phyloP scores from a whole-genome alignment of 2,329 filamentous ascomycete genomes.

The Colletotrichum lindemuthianum region DNA sequence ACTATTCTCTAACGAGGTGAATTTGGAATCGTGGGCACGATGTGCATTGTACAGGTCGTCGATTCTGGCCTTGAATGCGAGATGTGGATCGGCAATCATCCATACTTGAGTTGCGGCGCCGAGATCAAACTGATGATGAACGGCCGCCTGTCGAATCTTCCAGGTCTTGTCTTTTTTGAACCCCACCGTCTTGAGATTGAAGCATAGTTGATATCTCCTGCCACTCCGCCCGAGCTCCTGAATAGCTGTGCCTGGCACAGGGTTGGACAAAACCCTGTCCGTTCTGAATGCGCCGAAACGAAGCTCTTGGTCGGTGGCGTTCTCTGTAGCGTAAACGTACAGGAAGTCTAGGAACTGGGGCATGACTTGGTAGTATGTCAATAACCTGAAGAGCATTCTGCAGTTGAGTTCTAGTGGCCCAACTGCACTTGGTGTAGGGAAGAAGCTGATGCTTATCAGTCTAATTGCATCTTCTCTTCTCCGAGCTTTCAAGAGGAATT shows the following conservation, averaged over 20 bases:
- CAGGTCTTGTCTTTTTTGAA: constrained; percentile 39
- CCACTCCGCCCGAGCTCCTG: constrained; percentile 45
- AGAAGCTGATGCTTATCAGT: neutral
- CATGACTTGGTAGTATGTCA: constrained; percentile 51
- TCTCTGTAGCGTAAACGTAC: constrained; percentile 45
- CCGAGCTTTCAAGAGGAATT: too few species aligned
- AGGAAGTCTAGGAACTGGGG: constrained; percentile 51
- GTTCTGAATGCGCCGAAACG: constrained; percentile 50
- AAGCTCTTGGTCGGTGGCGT: constrained; percentile 43
- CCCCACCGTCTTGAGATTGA: constrained; percentile 45
- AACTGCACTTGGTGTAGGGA: neutral
- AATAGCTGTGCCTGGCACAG: constrained; percentile 31
- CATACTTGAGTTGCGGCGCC: constrained; percentile 48
- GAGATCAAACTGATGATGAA: constrained; percentile 54
- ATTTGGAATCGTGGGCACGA: constrained; percentile 42
- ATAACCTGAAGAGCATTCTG: constrained; percentile 36
- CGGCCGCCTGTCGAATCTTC: constrained; percentile 49
- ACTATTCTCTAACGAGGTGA: constrained; percentile 41
- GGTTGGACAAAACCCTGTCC: constrained; percentile 40
- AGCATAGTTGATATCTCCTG: constrained; percentile 48
- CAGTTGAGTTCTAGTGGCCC: neutral
- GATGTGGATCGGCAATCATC: constrained; percentile 51
- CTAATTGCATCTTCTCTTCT: too few species aligned
- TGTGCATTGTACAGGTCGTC: neutral
- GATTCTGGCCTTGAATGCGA: constrained; percentile 39